Evolutionary conservation across 2,329 filamentous ascomycete genomes (phyloP), one percentile per base, ranked within the genome.

Genomic region (Nigrospora sphaerica): DNA sequence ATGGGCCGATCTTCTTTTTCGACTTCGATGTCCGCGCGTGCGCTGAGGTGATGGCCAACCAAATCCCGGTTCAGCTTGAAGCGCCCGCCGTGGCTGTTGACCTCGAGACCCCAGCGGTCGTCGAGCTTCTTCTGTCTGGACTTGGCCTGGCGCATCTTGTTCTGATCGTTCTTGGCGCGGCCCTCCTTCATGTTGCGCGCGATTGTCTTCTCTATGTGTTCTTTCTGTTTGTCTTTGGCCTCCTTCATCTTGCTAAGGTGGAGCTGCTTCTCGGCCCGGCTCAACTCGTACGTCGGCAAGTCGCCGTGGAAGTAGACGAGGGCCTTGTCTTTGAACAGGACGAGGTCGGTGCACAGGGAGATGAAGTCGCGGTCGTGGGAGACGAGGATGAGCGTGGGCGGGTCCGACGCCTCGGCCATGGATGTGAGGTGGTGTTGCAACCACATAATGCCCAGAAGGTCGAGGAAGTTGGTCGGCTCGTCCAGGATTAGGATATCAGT

Each of bases 381-480:
- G 3, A 93, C 88, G 1, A 93, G 70, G 14, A 95, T 71, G 1
- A 93, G 73, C 0, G 88, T 93, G 0, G 78, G 78, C 0, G 77
- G 78, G 2, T 72, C 65, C 0, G 73, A 66, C 0, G 62, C 63
- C 17, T 80, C 75, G 4, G 73, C 71, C 3, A 84, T 63, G 1
- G 74, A 68, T 34, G 76, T 70, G 11, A 95, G 77, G 58, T 90
- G 84, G 12, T 77, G 76, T 59, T 95, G 85, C 1, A 95, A 72
- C 88, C 89, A 95, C 46, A 95, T 80, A 47, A 95, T 90, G 1
- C 86, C 87, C 0, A 90, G 74, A 1, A 95, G 71, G 57, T 95
- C 88, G 1, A 95, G 75, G 59, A 88, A 95, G 59, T 95, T 95
- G 32, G 88, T 95, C 0, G 89, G 89, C 60, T 95, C 88, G 61